Conservation (phyloP, 371 early-diverging fungal genomes). For the Syncephalastrum racemosum region DNA sequence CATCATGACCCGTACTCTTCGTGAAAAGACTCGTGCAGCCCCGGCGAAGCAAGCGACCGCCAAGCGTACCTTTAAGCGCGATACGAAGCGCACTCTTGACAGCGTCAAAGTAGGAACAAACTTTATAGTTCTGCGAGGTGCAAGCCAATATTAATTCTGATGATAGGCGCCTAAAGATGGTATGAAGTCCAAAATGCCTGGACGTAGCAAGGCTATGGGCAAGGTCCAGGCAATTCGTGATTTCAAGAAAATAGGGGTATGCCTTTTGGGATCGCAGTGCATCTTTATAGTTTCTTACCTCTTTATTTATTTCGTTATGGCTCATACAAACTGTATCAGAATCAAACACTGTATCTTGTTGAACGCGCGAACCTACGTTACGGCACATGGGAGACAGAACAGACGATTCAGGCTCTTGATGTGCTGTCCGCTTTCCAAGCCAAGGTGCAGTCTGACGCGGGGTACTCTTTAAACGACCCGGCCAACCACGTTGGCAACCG, state of each 20-base stretch:
- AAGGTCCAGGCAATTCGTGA: slow-evolving; percentile 13
- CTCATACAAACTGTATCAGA: slow-evolving; percentile 5
- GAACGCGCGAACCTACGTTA: slow-evolving; percentile 17
- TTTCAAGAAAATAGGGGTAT: slow-evolving; percentile 12
- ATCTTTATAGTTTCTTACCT: background rate
- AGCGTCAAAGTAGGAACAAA: too few species aligned
- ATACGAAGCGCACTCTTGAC: too few species aligned
- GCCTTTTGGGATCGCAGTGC: background rate
- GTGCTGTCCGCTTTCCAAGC: slow-evolving; percentile 19
- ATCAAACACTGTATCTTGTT: slow-evolving; percentile 18
- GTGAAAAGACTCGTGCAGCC: too few species aligned
- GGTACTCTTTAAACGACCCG: slow-evolving; percentile 15
- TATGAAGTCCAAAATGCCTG: too few species aligned
- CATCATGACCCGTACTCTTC: too few species aligned
- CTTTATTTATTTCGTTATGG: background rate
- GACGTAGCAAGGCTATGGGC: too few species aligned
- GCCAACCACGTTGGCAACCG: slow-evolving; percentile 7
- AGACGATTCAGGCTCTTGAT: slow-evolving; percentile 6
- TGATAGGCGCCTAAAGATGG: too few species aligned
- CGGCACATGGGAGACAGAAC: slow-evolving; percentile 20
- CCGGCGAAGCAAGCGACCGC: too few species aligned
- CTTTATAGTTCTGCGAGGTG: too few species aligned
- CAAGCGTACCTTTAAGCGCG: too few species aligned
- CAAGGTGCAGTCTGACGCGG: slow-evolving; percentile 14
- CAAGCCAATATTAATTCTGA: too few species aligned